Percentiles rank a stretch among this genome's conserved stretches.
phyloP scores from a whole-genome alignment of 257 asterid species.

The Ligustrum vulgare region DNA sequence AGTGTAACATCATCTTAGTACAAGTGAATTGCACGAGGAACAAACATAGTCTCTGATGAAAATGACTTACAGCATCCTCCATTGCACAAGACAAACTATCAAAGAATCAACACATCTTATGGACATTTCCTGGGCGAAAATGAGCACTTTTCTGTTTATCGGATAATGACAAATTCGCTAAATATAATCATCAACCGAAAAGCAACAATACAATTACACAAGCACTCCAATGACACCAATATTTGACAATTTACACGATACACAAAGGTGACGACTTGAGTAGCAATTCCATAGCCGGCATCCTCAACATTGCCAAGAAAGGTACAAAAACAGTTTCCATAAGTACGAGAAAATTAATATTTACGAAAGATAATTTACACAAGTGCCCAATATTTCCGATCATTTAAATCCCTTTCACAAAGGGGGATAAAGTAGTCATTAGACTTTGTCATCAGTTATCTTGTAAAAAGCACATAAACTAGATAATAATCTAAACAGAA shows the following conservation, averaged over 20 bases:
- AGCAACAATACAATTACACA: neutral
- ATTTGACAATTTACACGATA: too few relatives aligned
- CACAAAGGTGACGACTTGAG: neutral
- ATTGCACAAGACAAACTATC: neutral
- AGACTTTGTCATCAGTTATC: neutral
- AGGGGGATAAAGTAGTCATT: neutral
- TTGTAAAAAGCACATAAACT: neutral
- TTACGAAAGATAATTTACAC: conserved; percentile 20
- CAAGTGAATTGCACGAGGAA: neutral
- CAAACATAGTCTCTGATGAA: neutral
- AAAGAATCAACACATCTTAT: neutral
- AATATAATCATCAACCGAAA: neutral
- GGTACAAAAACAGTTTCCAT: neutral
- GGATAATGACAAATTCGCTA: neutral
- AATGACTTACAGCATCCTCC: neutral
- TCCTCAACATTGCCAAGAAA: neutral
- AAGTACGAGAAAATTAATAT: neutral
- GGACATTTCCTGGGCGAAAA: neutral
- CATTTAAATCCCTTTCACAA: neutral
- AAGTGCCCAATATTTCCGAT: neutral
- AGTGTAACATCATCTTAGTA: neutral
- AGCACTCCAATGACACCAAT: neutral
- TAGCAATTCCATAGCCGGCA: neutral
- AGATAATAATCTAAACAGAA: conserved; percentile 10
- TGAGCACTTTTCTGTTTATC: neutral